Conservation (phyloP, 352 stramenopile genomes). For the Lagenidium giganteum region DNA sequence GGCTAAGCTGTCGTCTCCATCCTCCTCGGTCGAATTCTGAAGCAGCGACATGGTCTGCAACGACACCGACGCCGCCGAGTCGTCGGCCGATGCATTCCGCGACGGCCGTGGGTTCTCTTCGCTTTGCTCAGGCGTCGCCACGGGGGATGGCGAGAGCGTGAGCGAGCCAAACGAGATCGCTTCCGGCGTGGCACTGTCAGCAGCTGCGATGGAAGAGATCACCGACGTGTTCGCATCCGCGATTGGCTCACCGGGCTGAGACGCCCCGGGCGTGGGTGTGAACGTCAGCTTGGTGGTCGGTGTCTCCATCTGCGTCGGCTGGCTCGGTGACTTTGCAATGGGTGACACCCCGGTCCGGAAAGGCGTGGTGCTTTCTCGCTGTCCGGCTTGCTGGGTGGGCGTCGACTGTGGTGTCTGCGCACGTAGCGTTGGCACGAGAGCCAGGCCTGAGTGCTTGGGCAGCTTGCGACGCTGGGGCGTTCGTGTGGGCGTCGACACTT, state of each 20-base stretch:
- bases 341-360: conserved; percentile 41
- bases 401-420: too few species aligned
- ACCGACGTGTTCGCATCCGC: background rate
- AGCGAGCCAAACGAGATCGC: conserved; percentile 24
- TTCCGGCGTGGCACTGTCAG: conserved; percentile 7
- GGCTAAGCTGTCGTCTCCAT: conserved; percentile 3
- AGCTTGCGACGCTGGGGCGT: conserved; percentile 1
- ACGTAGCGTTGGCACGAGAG: too few species aligned
- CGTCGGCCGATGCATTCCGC: background rate
- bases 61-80: conserved; percentile 6
- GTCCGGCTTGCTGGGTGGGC: background rate
- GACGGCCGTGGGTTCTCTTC: conserved; percentile 22
- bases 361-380: background rate
- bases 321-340: conserved; percentile 23
- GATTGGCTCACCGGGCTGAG: too few species aligned
- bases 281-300: too few species aligned
- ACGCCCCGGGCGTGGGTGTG: too few species aligned
- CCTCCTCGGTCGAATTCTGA: background rate
- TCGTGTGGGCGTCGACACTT: conserved; percentile 11
- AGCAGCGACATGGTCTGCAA: conserved; percentile 17
- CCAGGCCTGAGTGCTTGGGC: conserved; percentile 13
- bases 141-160: conserved; percentile 8
- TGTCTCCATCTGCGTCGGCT: too few species aligned
- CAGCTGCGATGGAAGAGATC: conserved; percentile 11
- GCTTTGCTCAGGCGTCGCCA: conserved; percentile 12